Conservation (phyloP, 1,284 basidiomycete species). For the Irpex sp. region DNA sequence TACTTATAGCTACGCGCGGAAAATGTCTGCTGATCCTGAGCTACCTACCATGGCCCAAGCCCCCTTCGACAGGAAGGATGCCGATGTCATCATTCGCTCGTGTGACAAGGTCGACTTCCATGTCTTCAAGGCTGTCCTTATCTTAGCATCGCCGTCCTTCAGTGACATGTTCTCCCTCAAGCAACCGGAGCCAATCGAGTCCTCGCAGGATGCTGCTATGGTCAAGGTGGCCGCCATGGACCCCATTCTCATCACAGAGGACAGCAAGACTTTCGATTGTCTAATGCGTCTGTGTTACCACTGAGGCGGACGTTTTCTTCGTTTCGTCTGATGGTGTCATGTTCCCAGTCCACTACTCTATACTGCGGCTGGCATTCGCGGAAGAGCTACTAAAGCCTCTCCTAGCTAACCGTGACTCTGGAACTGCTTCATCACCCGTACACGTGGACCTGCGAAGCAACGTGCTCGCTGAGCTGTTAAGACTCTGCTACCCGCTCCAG, state of each 20-base stretch:
- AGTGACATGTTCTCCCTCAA: conserved; percentile 15
- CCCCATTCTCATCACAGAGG: conserved; percentile 10
- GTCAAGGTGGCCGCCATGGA: no score
- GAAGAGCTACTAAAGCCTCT: background rate
- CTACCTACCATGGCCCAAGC: background rate
- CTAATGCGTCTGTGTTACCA: conserved; percentile 22
- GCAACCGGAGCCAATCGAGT: background rate
- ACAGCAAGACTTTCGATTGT: conserved; percentile 14
- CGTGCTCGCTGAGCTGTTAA: background rate
- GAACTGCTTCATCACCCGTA: background rate
- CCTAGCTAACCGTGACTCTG: no score
- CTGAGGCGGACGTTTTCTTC: background rate
- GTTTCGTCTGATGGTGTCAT: background rate
- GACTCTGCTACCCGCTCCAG: conserved; percentile 1
- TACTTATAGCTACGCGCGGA: no score
- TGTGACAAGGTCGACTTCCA: conserved; percentile 14
- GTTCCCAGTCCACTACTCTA: background rate
- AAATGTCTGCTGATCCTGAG: no score
- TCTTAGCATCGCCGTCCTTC: conserved; percentile 21
- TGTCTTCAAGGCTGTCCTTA: conserved; percentile 8
- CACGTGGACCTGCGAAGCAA: background rate
- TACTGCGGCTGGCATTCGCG: background rate
- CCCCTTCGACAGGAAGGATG: conserved; percentile 17
- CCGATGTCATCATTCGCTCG: conserved; percentile 25
- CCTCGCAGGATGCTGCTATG: no score